Percentiles rank a stretch among this genome's conserved stretches.
These are phyloP conservation scores for Mycena pura DNA, from an alignment of 768 basidiomycete species.

Conservation along the genomic window DNA sequence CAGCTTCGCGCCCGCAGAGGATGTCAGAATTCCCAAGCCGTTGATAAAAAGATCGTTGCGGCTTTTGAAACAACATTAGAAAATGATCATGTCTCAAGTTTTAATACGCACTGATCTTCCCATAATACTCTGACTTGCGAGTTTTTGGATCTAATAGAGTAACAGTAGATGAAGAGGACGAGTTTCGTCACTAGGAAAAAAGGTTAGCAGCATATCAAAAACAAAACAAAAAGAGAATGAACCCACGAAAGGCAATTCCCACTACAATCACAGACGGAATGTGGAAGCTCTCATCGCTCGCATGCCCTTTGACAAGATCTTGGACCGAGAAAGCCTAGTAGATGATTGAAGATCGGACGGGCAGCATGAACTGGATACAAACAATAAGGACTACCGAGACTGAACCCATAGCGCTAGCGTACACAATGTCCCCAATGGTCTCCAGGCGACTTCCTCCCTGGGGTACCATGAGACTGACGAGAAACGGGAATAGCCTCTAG, in stretches of 20 bases:
- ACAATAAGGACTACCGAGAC: conserved; percentile 26
- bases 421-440: conserved; percentile 61
- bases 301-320: conserved; percentile 38
- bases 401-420: conserved; percentile 38
- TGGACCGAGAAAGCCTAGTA: conserved; percentile 28
- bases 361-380: conserved; percentile 41
- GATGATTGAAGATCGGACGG: background rate
- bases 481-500: conserved; percentile 48
- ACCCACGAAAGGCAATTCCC: conserved; percentile 56
- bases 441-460: conserved; percentile 58
- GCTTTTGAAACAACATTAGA: background rate
- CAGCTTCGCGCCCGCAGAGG: conserved; percentile 51
- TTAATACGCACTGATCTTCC: conserved; percentile 51
- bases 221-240: background rate
- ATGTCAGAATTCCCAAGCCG: conserved; percentile 52
- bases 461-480: no score
- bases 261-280: conserved; percentile 62
- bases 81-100: background rate
- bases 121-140: conserved; percentile 69
- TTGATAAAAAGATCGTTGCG: conserved; percentile 55
- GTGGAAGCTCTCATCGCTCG: conserved; percentile 42
- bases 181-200: conserved; percentile 53
- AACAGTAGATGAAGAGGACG: conserved; percentile 65
- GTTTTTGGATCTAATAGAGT: conserved; percentile 48
- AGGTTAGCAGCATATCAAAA: background rate